Percentiles rank a stretch among this genome's conserved stretches.
phyloP scores from a whole-genome alignment of 768 basidiomycete species.

The Suillus decipiens region DNA sequence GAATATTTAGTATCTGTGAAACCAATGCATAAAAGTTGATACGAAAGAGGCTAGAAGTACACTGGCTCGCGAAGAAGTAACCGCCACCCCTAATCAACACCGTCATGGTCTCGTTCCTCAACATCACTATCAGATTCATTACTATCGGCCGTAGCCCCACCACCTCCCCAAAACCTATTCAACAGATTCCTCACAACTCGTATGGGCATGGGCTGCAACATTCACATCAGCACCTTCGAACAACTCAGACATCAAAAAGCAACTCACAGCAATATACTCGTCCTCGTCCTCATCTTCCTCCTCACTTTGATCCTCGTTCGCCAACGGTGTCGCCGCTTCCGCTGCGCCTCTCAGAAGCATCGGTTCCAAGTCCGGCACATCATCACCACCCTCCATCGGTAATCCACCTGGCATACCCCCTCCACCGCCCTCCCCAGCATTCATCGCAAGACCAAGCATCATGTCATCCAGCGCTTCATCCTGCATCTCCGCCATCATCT shows the following conservation, averaged over 20 bases:
- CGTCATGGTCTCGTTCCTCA: conserved; percentile 6
- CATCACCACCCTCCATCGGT: conserved; percentile 40
- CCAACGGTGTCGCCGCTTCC: conserved; percentile 20
- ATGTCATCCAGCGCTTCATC: conserved; percentile 63
- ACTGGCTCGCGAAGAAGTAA: background rate
- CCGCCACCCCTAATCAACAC: background rate
- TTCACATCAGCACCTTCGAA: background rate
- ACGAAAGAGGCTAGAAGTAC: background rate
- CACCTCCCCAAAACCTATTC: conserved; percentile 58
- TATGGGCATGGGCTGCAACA: conserved; percentile 56
- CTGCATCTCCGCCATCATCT: conserved; percentile 53
- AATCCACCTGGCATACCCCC: conserved; percentile 47
- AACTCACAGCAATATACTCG: conserved; percentile 48
- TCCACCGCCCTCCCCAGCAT: conserved; percentile 32
- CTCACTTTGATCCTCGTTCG: conserved; percentile 33
- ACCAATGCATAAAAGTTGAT: background rate
- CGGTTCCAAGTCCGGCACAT: background rate
- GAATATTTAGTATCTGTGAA: background rate
- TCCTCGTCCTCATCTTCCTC: conserved; percentile 50
- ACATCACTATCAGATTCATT: conserved; percentile 10
- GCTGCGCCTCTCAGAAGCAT: background rate
- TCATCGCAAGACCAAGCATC: conserved; percentile 49
- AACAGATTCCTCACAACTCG: conserved; percentile 60
- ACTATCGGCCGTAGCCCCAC: conserved; percentile 26
- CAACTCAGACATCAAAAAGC: background rate